Evolutionary conservation across 2,329 filamentous ascomycete species (phyloP).

Genomic region (Colletotrichum sp.): DNA sequence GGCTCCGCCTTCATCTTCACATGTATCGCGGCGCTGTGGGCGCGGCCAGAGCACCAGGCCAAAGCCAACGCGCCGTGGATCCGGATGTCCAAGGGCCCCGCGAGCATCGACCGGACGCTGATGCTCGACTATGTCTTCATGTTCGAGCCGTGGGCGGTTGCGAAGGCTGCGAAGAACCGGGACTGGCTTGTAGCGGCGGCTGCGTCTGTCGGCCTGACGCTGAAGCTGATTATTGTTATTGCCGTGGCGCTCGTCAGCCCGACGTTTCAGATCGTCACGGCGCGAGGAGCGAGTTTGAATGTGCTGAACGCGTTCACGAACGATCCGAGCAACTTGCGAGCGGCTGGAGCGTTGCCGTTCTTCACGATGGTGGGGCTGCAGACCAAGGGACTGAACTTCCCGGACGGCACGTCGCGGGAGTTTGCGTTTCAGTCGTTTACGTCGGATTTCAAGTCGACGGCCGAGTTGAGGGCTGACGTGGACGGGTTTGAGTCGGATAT

Average conservation of each 20-base stretch:
- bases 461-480: conserved; percentile 33
- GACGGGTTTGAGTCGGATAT: conserved; percentile 37
- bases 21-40: conserved; percentile 36
- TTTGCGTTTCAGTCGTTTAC: conserved; percentile 40
- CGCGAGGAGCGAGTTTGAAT: conserved; percentile 26
- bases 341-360: conserved; percentile 32
- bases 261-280: conserved; percentile 28
- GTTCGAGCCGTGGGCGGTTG: conserved; percentile 29
- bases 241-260: conserved; percentile 41
- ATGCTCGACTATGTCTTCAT: conserved; percentile 41
- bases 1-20: conserved; percentile 36
- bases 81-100: conserved; percentile 33
- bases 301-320: conserved; percentile 33
- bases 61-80: conserved; percentile 42
- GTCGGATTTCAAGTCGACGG: conserved; percentile 24
- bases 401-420: conserved; percentile 35
- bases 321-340: conserved; percentile 26
- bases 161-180: conserved; percentile 32
- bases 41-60: conserved; percentile 43
- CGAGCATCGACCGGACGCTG: conserved; percentile 34
- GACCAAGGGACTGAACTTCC: conserved; percentile 27
- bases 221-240: conserved; percentile 37
- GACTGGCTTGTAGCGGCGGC: conserved; percentile 38
- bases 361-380: conserved; percentile 38
- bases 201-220: conserved; percentile 29